These are phyloP conservation scores for Leccinum angustisporum DNA, from an alignment of 1,284 basidiomycete species.

Conservation along the genomic window DNA sequence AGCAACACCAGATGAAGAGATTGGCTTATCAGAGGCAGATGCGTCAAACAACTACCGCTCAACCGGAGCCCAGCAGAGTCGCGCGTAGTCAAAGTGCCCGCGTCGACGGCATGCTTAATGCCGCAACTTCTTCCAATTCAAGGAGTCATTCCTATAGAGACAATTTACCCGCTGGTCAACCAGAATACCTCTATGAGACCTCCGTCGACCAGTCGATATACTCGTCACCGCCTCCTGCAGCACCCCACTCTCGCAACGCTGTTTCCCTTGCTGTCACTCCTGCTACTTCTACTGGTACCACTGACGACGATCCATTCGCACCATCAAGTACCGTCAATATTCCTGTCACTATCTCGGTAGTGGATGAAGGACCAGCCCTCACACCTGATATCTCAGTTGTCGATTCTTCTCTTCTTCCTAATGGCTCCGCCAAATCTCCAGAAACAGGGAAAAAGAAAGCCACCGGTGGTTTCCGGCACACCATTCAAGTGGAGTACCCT, in stretches of 20 bases:
- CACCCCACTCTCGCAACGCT: slow-evolving; percentile 39
- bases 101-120: slow-evolving; percentile 40
- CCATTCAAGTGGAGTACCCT: slow-evolving; percentile 90
- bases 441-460: slow-evolving; percentile 43
- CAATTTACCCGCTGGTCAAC: slow-evolving; percentile 37
- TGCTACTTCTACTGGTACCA: slow-evolving; percentile 35
- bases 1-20: slow-evolving; percentile 82
- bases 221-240: slow-evolving; percentile 36
- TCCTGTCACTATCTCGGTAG: slow-evolving; percentile 34
- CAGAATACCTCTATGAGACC: slow-evolving; percentile 55
- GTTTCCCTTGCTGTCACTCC: slow-evolving; percentile 47
- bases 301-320: slow-evolving; percentile 55
- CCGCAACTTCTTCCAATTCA: slow-evolving; percentile 27
- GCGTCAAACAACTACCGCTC: slow-evolving; percentile 45
- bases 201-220: slow-evolving; percentile 46
- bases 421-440: slow-evolving; percentile 25
- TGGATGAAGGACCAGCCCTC: slow-evolving; percentile 34
- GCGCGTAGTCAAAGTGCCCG: slow-evolving; percentile 47
- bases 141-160: slow-evolving; percentile 41
- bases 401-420: slow-evolving; percentile 18
- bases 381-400: slow-evolving; percentile 26
- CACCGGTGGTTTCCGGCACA: slow-evolving; percentile 61
- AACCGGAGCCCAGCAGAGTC: slow-evolving; percentile 38
- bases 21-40: slow-evolving; percentile 78
- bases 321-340: slow-evolving; percentile 37